A percentile compares a stretch with the other conserved stretches of the same genome.
phyloP scores from a whole-genome alignment of 345 rosid species.

The Hypericum androsaemum region DNA sequence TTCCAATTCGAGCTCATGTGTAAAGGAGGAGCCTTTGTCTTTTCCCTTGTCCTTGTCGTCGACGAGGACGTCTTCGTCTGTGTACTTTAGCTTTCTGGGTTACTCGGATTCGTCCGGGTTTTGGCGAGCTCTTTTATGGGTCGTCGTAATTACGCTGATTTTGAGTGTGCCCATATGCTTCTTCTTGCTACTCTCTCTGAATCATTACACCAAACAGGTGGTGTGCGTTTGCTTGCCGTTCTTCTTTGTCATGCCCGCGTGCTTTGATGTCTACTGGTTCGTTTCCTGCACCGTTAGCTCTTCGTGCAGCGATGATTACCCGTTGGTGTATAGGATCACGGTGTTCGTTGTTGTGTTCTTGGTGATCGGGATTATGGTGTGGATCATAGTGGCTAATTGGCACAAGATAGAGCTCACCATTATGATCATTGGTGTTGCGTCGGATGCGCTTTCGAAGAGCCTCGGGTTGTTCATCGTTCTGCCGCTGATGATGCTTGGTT shows the following conservation, averaged over 20 bases:
- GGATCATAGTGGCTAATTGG: slow-evolving; percentile 82
- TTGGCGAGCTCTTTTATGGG: slow-evolving; percentile 47
- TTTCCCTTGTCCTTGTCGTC: slow-evolving; percentile 11
- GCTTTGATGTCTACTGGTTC: slow-evolving; percentile 81
- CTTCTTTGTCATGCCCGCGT: slow-evolving; percentile 52
- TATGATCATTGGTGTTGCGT: slow-evolving; percentile 60
- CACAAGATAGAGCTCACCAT: slow-evolving; percentile 69
- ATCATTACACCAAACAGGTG: slow-evolving; percentile 72
- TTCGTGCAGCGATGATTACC: slow-evolving; percentile 56
- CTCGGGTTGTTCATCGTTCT: slow-evolving; percentile 56
- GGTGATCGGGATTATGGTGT: slow-evolving; percentile 52
- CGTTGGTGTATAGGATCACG: slow-evolving; percentile 58
- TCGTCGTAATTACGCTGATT: slow-evolving; percentile 50
- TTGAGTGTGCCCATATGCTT: slow-evolving; percentile 69
- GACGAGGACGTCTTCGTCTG: not conserved
- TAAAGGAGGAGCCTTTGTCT: slow-evolving; percentile 10
- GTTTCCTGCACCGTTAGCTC: slow-evolving; percentile 69
- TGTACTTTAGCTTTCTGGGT: slow-evolving; percentile 3
- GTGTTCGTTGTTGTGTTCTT: slow-evolving; percentile 58
- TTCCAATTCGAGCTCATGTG: slow-evolving; percentile 46
- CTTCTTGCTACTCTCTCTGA: slow-evolving; percentile 52
- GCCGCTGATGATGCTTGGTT: slow-evolving; percentile 50
- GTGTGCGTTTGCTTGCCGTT: slow-evolving; percentile 74
- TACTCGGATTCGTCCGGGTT: slow-evolving; percentile 28
- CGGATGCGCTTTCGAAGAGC: slow-evolving; percentile 67